Base-by-base conservation (phyloP, 768 basidiomycete genomes). In the Lactarius akahatsu region DNA sequence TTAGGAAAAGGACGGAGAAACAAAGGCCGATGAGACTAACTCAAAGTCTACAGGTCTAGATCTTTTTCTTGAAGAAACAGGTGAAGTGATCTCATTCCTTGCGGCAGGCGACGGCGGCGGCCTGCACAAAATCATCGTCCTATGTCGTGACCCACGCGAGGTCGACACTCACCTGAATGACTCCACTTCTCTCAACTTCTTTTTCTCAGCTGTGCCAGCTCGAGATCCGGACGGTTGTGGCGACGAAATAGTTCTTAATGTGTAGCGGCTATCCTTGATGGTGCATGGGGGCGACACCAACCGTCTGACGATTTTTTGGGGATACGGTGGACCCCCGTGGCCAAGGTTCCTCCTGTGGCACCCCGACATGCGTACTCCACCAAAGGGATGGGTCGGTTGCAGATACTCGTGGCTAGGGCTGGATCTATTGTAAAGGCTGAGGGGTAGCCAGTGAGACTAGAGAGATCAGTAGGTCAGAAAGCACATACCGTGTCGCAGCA, bases 401-500 rank as follows among this genome's bases (percentile, higher is more conserved):
- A n/a, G 62, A 16, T 18, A 18, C 40, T 59, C 57, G 32, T 62
- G 45, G 15, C 52, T 54, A 47, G 62, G 50, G 52, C 54, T 45
- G 13, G 47, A 52, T 23, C 23, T 32, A 9, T 11, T 55, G 55
- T 61, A 56, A 34, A 23, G 36, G 5, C 60, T 45, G 57, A 43
- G 18, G 36, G 40, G 57, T 8, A 38, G 10, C 43, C 23, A 41
- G 30, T 62, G 26, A 66, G 65, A 59, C 9, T 20, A 13, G 13
- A 23, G 16, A 43, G 45, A n/a, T 45, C 26, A 7, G n/a, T 59
- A 52, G 41, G 40, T 7, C 43, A 13, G 41, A 40, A 10, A 61
- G 34, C 43, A 41, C 69, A 56, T 69, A 69, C 62, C 69, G 67
- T 36, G 59, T 40, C 43, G 66, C 16, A 36, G 57, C 40, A 18